Evolutionary conservation across 2,329 filamentous ascomycete genomes (phyloP), one percentile per base, ranked within the genome.

Genomic region (Fusarium virguliforme): DNA sequence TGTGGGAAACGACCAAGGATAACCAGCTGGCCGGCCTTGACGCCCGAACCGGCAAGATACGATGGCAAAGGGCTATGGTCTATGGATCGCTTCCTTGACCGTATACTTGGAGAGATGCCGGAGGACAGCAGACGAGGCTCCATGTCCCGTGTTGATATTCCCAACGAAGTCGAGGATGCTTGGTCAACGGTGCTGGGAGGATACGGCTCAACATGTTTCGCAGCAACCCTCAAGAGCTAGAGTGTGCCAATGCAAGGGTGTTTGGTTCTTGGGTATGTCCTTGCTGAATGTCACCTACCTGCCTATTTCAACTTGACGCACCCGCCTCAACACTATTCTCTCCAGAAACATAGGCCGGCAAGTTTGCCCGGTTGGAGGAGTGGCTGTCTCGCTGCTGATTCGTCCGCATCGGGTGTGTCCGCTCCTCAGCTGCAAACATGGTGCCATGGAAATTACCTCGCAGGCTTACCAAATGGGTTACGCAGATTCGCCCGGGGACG

Each of bases 121-220:
- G 12, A 8, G 0, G 12, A 13, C 3, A 1, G 8, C 9, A 10
- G 13, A 28, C 30, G 24, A 32, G 37, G 24, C 2, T 24, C 3
- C 0, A 54, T 9, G 0, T n/a, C 59, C 8, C 12, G n/a, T 1
- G 53, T 59, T 4, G 4, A 56, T 3, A 59, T 71, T 9, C 68
- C 68, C 0, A 35, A 30, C 2, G 68, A 71, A 12, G 68, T 72
- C 1, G 68, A 66, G n/a, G 35, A 66, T 13, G 68, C 68, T 0
- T 71, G 68, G 69, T 70, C 68, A 1, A n/a, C 68, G 0, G 37
- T 71, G 0, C 26, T 71, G 10, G 48, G 40, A 0, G 43, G 68
- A 7, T 12, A 18, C 10, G 35, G 12, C 2, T 12, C 13, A 2
- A 13, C 15, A 50, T 50, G 43, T 15, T 30, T 50, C 4, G 28